Base-by-base conservation (phyloP, 805 yeast species). In the Kockiozyma suomiensis region DNA sequence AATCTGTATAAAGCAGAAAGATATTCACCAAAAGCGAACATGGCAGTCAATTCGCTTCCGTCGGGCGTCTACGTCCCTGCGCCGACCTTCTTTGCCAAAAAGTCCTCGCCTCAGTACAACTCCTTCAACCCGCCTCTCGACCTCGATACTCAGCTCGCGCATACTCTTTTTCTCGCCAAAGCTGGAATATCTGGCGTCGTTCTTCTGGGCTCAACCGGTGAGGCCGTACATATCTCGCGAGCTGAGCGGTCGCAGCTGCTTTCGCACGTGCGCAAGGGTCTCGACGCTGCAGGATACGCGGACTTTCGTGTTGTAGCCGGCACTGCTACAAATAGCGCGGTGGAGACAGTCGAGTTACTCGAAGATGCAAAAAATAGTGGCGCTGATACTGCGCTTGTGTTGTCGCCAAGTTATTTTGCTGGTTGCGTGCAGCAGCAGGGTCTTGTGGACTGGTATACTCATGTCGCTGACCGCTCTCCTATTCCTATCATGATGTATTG, bases 171-270 rank as follows among this genome's bases (percentile, higher is more conserved):
- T 68, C 71, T 82, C 43, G 69, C 76, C 46, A 67, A 73, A 17
- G 74, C 72, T 59, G 85, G 85, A 7, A 78, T 82, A 56, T 63
- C 69, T 46, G 85, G 85, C 25, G 70, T 79, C 1, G 81, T 80
- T 10, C 66, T 81, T 5, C 73, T 80, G 68, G 85, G 85, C 5
- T 79, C 84, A 38, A 82, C 84, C 12, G 85, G 85, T 40, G 85
- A 82, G 68, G 78, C 79, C 59, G 79, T 80, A 37, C 83, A 81
- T 64, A 70, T 81, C 65, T 76, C 83, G 7, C 72, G 77, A 50
- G 63, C 68, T 40, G 85, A 82, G 70, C 74, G 85, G 61, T 57
- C 51, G 28, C 61, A 47, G 41, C 58, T 69, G 33, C 61, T 67
- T 52, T 41, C 66, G 17, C 67, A 68, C 17, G 67, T 80, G 50